These are phyloP conservation scores for Chrysanthemum makinoi DNA, from an alignment of 129 eudicot species.

Conservation along the genomic window DNA sequence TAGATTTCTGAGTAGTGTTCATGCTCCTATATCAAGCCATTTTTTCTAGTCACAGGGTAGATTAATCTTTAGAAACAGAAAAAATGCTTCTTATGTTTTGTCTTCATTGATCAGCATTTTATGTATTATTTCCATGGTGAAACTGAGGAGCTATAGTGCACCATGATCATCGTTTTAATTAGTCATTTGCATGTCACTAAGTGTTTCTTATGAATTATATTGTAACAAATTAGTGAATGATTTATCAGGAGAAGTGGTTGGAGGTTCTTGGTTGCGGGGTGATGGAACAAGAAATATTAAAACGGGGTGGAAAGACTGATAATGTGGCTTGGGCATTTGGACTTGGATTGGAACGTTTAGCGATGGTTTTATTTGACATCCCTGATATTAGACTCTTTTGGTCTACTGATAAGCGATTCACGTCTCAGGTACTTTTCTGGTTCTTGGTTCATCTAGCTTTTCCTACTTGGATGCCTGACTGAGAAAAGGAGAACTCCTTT, in stretches of 20 bases:
- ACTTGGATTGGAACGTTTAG: constrained; percentile 93
- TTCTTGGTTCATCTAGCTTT: neutral
- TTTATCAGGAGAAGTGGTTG: constrained; percentile 80
- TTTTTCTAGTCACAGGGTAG: neutral
- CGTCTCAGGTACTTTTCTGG: constrained; percentile 66
- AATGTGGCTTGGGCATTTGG: constrained; percentile 99
- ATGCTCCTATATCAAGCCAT: neutral
- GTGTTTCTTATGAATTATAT: neutral
- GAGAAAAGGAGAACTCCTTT: no score
- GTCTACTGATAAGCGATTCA: constrained; percentile 83
- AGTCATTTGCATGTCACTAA: no score
- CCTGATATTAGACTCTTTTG: constrained; percentile 94
- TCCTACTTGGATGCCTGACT: neutral
- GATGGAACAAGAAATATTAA: constrained; percentile 88
- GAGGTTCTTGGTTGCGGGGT: constrained; percentile 99
- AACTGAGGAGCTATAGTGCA: neutral
- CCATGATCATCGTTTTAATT: no score
- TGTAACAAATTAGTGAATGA: constrained; percentile 2
- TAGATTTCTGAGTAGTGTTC: constrained; percentile 22
- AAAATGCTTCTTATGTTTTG: neutral
- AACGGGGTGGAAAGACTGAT: constrained; percentile 62
- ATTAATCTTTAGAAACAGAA: neutral
- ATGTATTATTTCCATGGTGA: neutral
- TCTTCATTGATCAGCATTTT: neutral
- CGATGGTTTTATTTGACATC: constrained; percentile 86